Conservation (phyloP, 352 stramenopile genomes). For the Peronospora destructor region DNA sequence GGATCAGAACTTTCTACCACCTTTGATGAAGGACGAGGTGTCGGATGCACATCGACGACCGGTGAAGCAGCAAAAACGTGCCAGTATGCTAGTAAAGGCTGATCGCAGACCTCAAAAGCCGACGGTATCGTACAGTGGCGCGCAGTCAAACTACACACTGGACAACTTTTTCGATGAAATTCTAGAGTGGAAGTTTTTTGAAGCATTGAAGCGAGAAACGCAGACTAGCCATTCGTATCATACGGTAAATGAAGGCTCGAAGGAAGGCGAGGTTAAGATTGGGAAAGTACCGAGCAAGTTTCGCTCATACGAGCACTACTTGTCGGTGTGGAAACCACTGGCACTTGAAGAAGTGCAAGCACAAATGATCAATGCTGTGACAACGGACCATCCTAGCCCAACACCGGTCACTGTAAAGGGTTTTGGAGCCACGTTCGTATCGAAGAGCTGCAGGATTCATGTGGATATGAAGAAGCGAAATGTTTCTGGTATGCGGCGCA, state of each 20-base stretch:
- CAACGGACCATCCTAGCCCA: slow-evolving; percentile 47
- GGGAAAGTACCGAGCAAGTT: slow-evolving; percentile 79
- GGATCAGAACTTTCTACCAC: neutral
- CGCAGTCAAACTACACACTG: slow-evolving; percentile 48
- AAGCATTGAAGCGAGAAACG: slow-evolving; percentile 47
- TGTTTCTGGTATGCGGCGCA: slow-evolving; percentile 19
- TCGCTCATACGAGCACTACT: slow-evolving; percentile 82
- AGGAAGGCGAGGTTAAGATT: slow-evolving; percentile 67
- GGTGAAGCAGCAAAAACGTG: slow-evolving; percentile 57
- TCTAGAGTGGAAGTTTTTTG: slow-evolving; percentile 74
- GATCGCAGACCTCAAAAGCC: slow-evolving; percentile 21
- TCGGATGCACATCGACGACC: slow-evolving; percentile 61
- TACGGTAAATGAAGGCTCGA: slow-evolving; percentile 56
- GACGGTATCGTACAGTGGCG: slow-evolving; percentile 12
- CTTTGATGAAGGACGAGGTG: slow-evolving; percentile 19
- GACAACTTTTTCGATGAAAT: slow-evolving; percentile 83
- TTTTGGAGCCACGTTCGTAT: slow-evolving; percentile 50
- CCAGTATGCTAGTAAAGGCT: slow-evolving; percentile 16
- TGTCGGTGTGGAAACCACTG: slow-evolving; percentile 83
- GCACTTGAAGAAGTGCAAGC: slow-evolving; percentile 84
- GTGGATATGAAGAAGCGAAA: slow-evolving; percentile 51
- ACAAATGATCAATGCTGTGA: slow-evolving; percentile 72
- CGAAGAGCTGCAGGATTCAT: slow-evolving; percentile 61
- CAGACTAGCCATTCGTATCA: slow-evolving; percentile 46
- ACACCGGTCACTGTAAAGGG: slow-evolving; percentile 43